These are phyloP conservation scores for Bullera alba DNA, from an alignment of 768 basidiomycete genomes.

Conservation along the genomic window DNA sequence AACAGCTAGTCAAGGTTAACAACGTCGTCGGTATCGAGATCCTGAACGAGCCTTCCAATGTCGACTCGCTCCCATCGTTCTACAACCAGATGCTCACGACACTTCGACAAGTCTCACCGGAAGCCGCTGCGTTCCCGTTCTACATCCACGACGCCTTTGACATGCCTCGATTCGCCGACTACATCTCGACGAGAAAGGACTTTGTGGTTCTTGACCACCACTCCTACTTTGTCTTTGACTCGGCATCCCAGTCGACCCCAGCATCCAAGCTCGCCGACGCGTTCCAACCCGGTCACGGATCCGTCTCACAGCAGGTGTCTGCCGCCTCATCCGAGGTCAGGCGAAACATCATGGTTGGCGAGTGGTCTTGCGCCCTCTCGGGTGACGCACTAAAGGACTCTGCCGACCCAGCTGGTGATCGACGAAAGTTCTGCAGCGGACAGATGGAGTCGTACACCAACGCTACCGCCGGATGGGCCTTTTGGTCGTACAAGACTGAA, in stretches of 20 bases:
- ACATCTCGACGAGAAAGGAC: conserved; percentile 37
- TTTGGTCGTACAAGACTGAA: conserved; percentile 64
- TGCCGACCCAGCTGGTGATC: conserved; percentile 49
- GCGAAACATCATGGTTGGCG: conserved; percentile 32
- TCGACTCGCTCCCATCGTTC: conserved; percentile 27
- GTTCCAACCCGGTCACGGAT: conserved; percentile 18
- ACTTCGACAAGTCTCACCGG: conserved; percentile 24
- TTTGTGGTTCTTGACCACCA: conserved; percentile 46
- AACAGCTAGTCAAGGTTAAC: conserved; percentile 40
- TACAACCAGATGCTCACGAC: conserved; percentile 24
- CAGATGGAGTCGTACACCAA: conserved; percentile 59
- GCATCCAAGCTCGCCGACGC: conserved; percentile 43
- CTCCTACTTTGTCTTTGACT: conserved; percentile 28
- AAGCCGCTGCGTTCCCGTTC: conserved; percentile 38
- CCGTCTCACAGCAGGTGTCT: conserved; percentile 19
- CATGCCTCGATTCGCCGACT: conserved; percentile 31
- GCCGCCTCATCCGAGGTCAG: conserved; percentile 34
- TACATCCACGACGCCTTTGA: conserved; percentile 41
- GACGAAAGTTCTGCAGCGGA: conserved; percentile 54
- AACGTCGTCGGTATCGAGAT: conserved; percentile 44
- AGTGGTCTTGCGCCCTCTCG: conserved; percentile 54
- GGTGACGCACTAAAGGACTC: conserved; percentile 53
- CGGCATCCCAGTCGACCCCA: conserved; percentile 10
- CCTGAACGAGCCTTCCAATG: conserved; percentile 42
- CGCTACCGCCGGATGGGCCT: conserved; percentile 59